phyloP scores from a whole-genome alignment of 176 grass and related monocot species.

The maize (Zea mays) region DNA sequence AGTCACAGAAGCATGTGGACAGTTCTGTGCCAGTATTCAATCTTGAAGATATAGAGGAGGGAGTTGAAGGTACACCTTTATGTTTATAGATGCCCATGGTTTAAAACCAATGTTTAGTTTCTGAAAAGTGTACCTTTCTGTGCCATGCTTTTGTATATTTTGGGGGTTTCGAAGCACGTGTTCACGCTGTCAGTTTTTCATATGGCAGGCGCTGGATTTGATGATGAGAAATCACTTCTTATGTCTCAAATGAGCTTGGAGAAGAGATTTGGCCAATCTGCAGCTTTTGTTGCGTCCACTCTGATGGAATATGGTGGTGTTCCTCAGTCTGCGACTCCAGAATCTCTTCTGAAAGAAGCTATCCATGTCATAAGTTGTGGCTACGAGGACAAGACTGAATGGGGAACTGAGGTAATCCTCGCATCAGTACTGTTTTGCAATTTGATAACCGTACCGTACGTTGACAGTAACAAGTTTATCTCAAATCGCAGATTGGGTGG shows the following conservation, averaged over 20 bases:
- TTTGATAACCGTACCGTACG: no score
- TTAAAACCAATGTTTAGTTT: conserved; percentile 7
- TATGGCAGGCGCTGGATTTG: conserved; percentile 85
- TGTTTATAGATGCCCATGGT: conserved; percentile 9
- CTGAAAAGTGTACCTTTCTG: conserved; percentile 2
- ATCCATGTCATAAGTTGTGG: conserved; percentile 99
- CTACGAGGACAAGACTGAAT: conserved; percentile 95
- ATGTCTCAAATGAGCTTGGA: conserved; percentile 99
- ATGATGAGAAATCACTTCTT: conserved; percentile 98
- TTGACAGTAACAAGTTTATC: conserved; percentile 16
- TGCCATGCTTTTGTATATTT: conserved; percentile 6
- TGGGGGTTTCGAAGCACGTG: conserved; percentile 13
- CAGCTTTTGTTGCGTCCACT: conserved; percentile 93
- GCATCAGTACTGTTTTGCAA: no score
- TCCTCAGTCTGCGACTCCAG: conserved; percentile 97
- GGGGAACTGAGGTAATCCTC: conserved; percentile 90
- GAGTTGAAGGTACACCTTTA: conserved; percentile 88
- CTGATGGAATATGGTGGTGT: conserved; percentile 99
- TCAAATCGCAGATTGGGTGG: conserved; percentile 86
- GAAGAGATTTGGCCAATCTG: conserved; percentile 97
- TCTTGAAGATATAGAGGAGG: conserved; percentile 99
- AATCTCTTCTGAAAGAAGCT: conserved; percentile 99
- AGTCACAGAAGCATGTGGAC: conserved; percentile 87
- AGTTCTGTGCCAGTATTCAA: conserved; percentile 95
- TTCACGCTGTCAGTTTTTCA: conserved; percentile 26